Evolutionary conservation across 2,329 filamentous ascomycete species (phyloP), one percentile per base, ranked within the genome.

Genomic region (Allantophomopsis cytisporea): DNA sequence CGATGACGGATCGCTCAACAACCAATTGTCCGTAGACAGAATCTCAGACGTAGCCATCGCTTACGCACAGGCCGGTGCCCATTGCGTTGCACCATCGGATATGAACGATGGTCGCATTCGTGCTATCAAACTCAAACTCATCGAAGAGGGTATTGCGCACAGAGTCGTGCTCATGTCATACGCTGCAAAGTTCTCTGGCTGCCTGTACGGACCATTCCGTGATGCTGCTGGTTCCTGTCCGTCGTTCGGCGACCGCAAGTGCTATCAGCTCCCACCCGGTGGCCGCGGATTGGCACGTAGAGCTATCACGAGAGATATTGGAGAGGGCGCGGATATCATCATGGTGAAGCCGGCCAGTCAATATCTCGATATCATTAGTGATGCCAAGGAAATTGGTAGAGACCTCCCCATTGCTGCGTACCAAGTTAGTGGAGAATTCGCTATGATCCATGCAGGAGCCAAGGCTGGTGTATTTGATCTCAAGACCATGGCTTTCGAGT

Each of bases 41-140:
- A 88, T 98, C 51, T 89, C 84, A 3, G 88, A 96, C 58, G 89
- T 96, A n/a, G 89, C 91, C n/a, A 71, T 96, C 47, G 85, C 89
- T 28, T 98, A 98, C 57, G 91, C 91, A n/a, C 73, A 81, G 54
- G 91, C 91, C 13, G 91, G 91, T 41, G 91, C 89, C 1, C 91
- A 98, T 62, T 96, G 89, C 59, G 87, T 98, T 20, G 91, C 91
- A 0, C 91, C 91, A 2, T 94, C 86, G 2, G 91, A 98, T 60
- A 98, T 98, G 91, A 98, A 96, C 59, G 91, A 98, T 58, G 91
- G 91, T 20, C 83, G 91, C 47, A 93, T 98, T 54, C 84, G 89
- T 42, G 89, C 88, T 45, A 98, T 98, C 61, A 98, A 98, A 70
- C 73, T 95, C 39, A 96, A 95, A 68, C 69, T 98, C 45, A 96